phyloP scores from a whole-genome alignment of 768 basidiomycete species.

The Macrolepiota albuminosa region DNA sequence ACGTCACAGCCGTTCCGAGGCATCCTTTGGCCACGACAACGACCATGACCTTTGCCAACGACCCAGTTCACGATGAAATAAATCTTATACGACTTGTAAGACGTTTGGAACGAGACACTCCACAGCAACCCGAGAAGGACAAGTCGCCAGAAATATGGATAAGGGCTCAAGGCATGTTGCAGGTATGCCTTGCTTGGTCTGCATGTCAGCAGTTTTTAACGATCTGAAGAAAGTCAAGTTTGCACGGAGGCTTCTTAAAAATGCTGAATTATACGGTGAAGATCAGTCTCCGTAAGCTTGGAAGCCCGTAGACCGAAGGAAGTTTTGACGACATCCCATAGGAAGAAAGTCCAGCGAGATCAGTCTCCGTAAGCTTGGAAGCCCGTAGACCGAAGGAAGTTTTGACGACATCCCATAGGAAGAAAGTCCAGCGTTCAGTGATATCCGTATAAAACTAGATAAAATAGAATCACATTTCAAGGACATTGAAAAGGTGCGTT shows the following conservation, averaged over 20 bases:
- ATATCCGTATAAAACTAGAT: constrained; percentile 47
- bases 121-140: constrained; percentile 28
- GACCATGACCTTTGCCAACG: constrained; percentile 2
- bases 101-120: constrained; percentile 52
- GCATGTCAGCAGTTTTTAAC: not conserved
- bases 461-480: constrained; percentile 48
- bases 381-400: not conserved
- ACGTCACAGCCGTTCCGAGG: not conserved
- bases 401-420: constrained; percentile 24
- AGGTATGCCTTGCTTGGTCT: constrained; percentile 34
- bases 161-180: constrained; percentile 47
- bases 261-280: constrained; percentile 47
- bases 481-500: constrained; percentile 48
- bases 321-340: constrained; percentile 17
- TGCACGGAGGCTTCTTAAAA: constrained; percentile 52
- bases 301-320: not conserved
- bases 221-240: constrained; percentile 41
- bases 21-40: not conserved
- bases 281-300: constrained; percentile 37
- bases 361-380: constrained; percentile 32
- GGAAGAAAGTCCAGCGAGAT: constrained; percentile 37
- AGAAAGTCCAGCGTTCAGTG: constrained; percentile 38
- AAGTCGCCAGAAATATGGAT: constrained; percentile 38
- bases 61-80: constrained; percentile 52
- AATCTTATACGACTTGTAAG: constrained; percentile 61